Evolutionary conservation across 2,329 filamentous ascomycete genomes (phyloP).

Genomic region (Leptographium wingfieldii): DNA sequence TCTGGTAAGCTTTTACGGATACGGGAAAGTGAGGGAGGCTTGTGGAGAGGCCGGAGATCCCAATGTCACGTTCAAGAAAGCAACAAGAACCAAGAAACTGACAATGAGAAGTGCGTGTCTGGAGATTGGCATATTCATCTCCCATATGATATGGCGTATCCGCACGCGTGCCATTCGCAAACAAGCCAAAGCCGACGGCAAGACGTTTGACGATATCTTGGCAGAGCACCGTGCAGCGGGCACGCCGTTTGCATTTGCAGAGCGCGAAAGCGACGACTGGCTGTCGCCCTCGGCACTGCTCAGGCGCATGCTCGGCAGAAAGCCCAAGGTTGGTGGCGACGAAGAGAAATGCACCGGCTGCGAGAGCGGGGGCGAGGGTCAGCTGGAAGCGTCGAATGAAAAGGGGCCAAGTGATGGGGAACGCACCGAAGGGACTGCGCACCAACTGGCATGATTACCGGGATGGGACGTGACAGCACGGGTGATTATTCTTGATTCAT

Average conservation of each 20-base stretch:
- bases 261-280: constrained; percentile 14
- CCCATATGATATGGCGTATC: constrained; percentile 45
- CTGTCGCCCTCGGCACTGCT: constrained; percentile 4
- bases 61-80: no score
- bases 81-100: background rate
- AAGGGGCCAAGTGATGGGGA: background rate
- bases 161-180: constrained; percentile 39
- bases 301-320: background rate
- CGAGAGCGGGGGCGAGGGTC: background rate
- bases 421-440: background rate
- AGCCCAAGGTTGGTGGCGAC: background rate
- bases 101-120: constrained; percentile 32
- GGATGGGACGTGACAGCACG: no score
- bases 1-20: constrained; percentile 31
- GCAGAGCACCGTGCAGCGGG: constrained; percentile 21
- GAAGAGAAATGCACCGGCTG: background rate
- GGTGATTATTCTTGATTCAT: no score
- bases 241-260: constrained; percentile 23
- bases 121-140: constrained; percentile 47
- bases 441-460: no score
- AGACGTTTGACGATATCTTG: constrained; percentile 41
- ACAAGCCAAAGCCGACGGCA: constrained; percentile 36
- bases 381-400: background rate
- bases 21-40: no score
- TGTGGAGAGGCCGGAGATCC: no score